Percentiles rank a stretch among this genome's conserved stretches.
phyloP scores from a whole-genome alignment of 345 rosid species.

The Syzygium aqueum region DNA sequence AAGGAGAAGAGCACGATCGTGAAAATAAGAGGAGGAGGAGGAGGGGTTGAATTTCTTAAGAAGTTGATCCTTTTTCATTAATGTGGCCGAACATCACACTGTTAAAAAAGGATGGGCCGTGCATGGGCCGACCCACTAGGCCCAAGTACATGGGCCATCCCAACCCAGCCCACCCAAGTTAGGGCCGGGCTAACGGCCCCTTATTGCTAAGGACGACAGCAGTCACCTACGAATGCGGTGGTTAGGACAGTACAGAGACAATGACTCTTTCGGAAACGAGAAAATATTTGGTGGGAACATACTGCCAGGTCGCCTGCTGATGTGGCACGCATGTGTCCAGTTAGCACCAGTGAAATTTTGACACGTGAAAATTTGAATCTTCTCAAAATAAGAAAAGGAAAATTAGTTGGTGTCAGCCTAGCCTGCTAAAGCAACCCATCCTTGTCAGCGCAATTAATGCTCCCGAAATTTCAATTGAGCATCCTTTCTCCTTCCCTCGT shows the following conservation, averaged over 20 bases:
- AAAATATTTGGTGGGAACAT: too few species aligned
- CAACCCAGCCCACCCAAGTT: background rate
- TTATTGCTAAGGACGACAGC: background rate
- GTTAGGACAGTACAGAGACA: background rate
- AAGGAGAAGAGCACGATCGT: background rate
- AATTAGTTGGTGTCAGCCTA: too few species aligned
- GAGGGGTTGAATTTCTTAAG: background rate
- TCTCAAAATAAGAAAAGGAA: too few species aligned
- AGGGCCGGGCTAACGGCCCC: background rate
- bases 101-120: background rate
- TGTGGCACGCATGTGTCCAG: too few species aligned
- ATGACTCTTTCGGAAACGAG: too few species aligned
- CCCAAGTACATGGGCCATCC: background rate
- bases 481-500: too few species aligned
- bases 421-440: too few species aligned
- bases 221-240: background rate
- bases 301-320: too few species aligned
- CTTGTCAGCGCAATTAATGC: too few species aligned
- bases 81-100: background rate
- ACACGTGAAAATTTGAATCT: too few species aligned
- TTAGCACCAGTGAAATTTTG: too few species aligned
- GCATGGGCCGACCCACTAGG: background rate
- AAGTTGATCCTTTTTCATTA: background rate
- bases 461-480: too few species aligned
- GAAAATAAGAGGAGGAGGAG: background rate